phyloP scores from a whole-genome alignment of 2,329 filamentous ascomycete genomes.

The Coleophoma crateriformis region DNA sequence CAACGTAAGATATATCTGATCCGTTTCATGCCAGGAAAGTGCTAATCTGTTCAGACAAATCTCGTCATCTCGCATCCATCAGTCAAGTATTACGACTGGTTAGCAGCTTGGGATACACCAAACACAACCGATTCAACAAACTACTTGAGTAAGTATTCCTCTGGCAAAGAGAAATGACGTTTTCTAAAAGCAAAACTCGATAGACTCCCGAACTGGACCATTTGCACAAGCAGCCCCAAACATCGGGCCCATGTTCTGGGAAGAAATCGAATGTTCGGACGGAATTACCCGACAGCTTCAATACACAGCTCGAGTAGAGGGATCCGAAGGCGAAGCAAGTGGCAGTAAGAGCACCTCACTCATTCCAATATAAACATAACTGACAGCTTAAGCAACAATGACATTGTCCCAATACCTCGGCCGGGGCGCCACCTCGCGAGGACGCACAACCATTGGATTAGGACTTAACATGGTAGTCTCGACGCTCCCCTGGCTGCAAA shows the following conservation, averaged over 20 bases:
- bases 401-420: slow-evolving; percentile 58
- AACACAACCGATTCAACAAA: slow-evolving; percentile 33
- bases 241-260: slow-evolving; percentile 58
- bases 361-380: background rate
- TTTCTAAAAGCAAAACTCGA: background rate
- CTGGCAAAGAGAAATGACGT: background rate
- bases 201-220: slow-evolving; percentile 42
- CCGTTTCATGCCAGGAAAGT: too few species aligned
- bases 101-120: slow-evolving; percentile 48
- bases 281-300: slow-evolving; percentile 59
- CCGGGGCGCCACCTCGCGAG: slow-evolving; percentile 55
- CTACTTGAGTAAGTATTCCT: slow-evolving; percentile 34
- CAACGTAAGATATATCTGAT: slow-evolving; percentile 31
- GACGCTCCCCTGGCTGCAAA: slow-evolving; percentile 51
- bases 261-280: slow-evolving; percentile 51
- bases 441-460: slow-evolving; percentile 53
- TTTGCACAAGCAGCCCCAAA: slow-evolving; percentile 61
- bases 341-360: slow-evolving; percentile 5
- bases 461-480: slow-evolving; percentile 53
- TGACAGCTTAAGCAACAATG: slow-evolving; percentile 33
- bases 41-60: slow-evolving; percentile 30
- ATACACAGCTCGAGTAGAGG: slow-evolving; percentile 61
- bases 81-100: slow-evolving; percentile 59
- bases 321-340: slow-evolving; percentile 14
- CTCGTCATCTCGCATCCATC: slow-evolving; percentile 44